Conservation (phyloP, 2,329 filamentous ascomycete genomes). For the Sordariomycetes sp. region DNA sequence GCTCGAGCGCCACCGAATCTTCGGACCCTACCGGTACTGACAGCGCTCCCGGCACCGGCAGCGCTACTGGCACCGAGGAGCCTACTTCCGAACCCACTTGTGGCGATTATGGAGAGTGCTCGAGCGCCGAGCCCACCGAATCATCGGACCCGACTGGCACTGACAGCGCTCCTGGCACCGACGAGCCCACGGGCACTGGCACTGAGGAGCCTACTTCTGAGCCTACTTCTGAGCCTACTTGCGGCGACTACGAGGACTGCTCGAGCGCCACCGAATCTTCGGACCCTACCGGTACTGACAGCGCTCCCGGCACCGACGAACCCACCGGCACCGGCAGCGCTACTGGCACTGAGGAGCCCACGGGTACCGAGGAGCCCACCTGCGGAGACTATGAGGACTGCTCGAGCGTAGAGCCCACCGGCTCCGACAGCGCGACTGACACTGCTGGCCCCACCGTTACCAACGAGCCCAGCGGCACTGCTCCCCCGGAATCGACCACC, state of each 20-base stretch:
- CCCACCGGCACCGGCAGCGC: background rate
- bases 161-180: no score
- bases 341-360: background rate
- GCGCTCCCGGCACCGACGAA: background rate
- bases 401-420: background rate
- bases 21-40: background rate
- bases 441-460: background rate
- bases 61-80: no score
- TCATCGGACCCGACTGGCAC: no score
- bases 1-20: background rate
- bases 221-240: background rate
- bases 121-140: no score
- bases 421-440: background rate
- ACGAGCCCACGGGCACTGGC: no score
- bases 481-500: background rate
- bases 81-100: no score
- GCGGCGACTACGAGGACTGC: no score
- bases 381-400: background rate
- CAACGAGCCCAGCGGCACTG: background rate
- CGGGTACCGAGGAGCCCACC: background rate
- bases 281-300: background rate
- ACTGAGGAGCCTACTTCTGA: background rate
- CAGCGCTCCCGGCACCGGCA: background rate
- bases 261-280: background rate
- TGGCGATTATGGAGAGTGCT: no score